Base-by-base conservation (phyloP, 2,329 filamentous ascomycete genomes). In the Metarhizium album region DNA sequence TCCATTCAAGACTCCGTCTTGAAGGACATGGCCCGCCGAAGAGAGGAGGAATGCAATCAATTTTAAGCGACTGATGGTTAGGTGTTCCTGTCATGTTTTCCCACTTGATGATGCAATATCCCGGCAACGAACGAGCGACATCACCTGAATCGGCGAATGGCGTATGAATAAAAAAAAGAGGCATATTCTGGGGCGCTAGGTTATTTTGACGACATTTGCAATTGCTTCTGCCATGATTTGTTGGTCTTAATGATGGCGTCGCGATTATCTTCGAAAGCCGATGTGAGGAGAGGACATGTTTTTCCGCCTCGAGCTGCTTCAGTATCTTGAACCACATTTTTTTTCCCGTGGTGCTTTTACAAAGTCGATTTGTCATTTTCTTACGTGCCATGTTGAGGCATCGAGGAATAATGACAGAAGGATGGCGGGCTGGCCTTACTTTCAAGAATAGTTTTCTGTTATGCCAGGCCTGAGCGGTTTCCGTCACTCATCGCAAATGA, bases 111-210 rank as follows among this genome's bases (percentile, higher is more conserved):
- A 66, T 59, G 61, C 59, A 63, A 59, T 63, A 64, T 65, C 58
- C 55, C 59, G 60, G 58, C 55, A 56, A 64, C 59, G 59, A 65
- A 64, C 57, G 54, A 61, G 62, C 56, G 55, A 60, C 58, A 61
- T 57, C 57, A 62, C 60, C 58, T 62, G 60, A 59, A 66, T 58
- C 60, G 66, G 66, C 66, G 66, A 67, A 68, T 63, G 66, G 66
- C 64, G 66, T 63, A 67, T 59, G 51, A 59, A 60, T 20, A 46
- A 60, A 59, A 60, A 66, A 64, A 63, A 62, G 57, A 64, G 62
- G 63, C 60, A 67, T 66, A 63, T 61, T 58, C 56, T 60, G 63
- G 64, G 66, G 66, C 64, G 66, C 64, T 65, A 58, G 62, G 62
- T 64, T 35, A 60, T 59, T 50, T 62, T 55, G 57, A 62, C 63